Percentiles rank a stretch among this genome's conserved stretches.
Evolutionary conservation across 1,284 basidiomycete genomes (phyloP).

Genomic region (Schizophyllum commune): DNA sequence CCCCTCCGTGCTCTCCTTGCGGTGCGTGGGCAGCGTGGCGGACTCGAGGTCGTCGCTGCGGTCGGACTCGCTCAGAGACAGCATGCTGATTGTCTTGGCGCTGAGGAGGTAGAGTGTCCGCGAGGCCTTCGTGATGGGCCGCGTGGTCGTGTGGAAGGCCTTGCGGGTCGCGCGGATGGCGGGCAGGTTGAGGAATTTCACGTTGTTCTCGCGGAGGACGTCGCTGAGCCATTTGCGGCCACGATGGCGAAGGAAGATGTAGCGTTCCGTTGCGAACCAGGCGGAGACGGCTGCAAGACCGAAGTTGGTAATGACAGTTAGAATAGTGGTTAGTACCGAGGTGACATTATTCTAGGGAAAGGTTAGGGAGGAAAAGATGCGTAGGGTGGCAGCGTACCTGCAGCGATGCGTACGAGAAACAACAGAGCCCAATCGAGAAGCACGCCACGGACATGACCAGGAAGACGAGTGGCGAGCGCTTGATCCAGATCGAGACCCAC

Average conservation of each 20-base stretch:
- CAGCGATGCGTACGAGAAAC: slow-evolving; percentile 55
- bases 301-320: slow-evolving; percentile 68
- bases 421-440: slow-evolving; percentile 61
- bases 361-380: slow-evolving; percentile 1
- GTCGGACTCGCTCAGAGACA: background rate
- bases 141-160: background rate
- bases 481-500: slow-evolving; percentile 79
- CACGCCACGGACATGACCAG: slow-evolving; percentile 66
- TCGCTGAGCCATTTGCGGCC: slow-evolving; percentile 73
- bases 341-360: slow-evolving; percentile 45
- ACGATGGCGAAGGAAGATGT: slow-evolving; percentile 59
- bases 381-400: slow-evolving; percentile 32
- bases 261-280: slow-evolving; percentile 73
- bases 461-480: slow-evolving; percentile 67
- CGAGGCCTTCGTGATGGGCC: background rate
- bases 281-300: slow-evolving; percentile 67
- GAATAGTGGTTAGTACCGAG: slow-evolving; percentile 63
- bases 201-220: slow-evolving; percentile 44
- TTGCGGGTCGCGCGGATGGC: background rate
- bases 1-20: background rate
- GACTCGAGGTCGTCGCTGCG: background rate
- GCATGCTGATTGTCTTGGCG: background rate
- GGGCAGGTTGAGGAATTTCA: slow-evolving; percentile 26
- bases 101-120: background rate
- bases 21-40: background rate